Evolutionary conservation across 192 early-diverging fungal genomes (phyloP), one percentile per base, ranked within the genome.

Genomic region (Gryganskiella cystojenkinii): DNA sequence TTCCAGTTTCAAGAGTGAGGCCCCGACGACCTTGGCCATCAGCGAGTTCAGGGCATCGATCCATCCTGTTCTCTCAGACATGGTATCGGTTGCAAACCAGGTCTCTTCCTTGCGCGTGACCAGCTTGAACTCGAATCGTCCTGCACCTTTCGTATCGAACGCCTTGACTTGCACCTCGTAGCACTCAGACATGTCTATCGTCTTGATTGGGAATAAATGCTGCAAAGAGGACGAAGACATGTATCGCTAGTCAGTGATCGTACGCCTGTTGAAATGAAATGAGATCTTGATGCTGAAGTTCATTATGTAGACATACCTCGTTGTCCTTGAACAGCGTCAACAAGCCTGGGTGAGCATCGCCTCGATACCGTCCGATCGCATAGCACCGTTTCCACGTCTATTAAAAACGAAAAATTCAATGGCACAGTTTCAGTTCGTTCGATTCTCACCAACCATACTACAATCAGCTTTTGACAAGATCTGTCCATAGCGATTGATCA

Each of bases 331-430:
- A 87, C 6, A 87, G 57, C 20, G 80, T 83, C 31, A 87, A 35
- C 24, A 80, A 60, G 0, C 85, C 83, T 8, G 85, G 83, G 40
- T 84, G 80, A 31, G 84, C 60, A 31, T 80, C 70, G 31, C 78
- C 82, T 8, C 85, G 81, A 56, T 84, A 73, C 24, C 82, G 73
- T 30, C 83, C 85, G 20, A 87, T 79, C 2, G 81, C 85, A 58
- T 84, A 87, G 34, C 79, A 82, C 19, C 67, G 67, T 51, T 82
- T 84, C 85, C 85, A 87, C 59, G 81, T 82, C 80, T 81, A 73
- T 27, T 47, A 25, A 24, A n/a, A 28, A 20, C 5, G n/a, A 35
- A 37, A 10, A 56, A 11, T n/a, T 11, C 33, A 34, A 57, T n/a
- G n/a, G n/a, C n/a, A n/a, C n/a, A n/a, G n/a, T n/a, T n/a, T n/a